Evolutionary conservation across 768 basidiomycete genomes (phyloP).

Genomic region (Hirschioporus abietinus): DNA sequence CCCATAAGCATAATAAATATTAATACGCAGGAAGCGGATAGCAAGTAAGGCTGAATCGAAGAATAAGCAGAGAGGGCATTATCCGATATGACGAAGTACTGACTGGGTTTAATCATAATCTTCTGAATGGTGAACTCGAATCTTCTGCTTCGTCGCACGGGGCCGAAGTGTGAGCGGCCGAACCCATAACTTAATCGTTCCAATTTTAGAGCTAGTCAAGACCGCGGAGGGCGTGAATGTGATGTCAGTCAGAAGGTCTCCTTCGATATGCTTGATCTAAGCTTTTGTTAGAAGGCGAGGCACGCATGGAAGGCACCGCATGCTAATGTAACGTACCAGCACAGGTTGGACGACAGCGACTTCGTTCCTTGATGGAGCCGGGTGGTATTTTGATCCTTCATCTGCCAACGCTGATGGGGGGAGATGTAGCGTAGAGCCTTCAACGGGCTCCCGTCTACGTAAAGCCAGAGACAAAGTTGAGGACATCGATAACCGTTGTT

Average conservation of each 20-base stretch:
- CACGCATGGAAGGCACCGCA: background rate
- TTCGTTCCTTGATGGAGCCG: constrained; percentile 87
- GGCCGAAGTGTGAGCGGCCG: constrained; percentile 51
- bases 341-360: constrained; percentile 89
- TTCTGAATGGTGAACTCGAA: background rate
- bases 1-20: background rate
- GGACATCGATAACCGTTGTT: constrained; percentile 72
- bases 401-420: constrained; percentile 34
- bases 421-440: constrained; percentile 54
- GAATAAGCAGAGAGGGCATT: background rate
- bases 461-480: constrained; percentile 72
- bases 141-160: background rate
- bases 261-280: constrained; percentile 77
- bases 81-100: background rate
- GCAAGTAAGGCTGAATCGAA: background rate
- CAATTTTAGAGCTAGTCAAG: constrained; percentile 71
- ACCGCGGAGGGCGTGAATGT: constrained; percentile 74
- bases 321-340: constrained; percentile 52
- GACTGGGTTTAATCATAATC: background rate
- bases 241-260: constrained; percentile 71
- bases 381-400: constrained; percentile 61
- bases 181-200: constrained; percentile 82
- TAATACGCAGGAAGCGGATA: background rate
- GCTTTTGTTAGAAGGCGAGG: constrained; percentile 9
- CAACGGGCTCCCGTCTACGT: constrained; percentile 43